These are phyloP conservation scores for Diddensiella santjacobensis DNA, from an alignment of 805 yeast species.

Conservation along the genomic window DNA sequence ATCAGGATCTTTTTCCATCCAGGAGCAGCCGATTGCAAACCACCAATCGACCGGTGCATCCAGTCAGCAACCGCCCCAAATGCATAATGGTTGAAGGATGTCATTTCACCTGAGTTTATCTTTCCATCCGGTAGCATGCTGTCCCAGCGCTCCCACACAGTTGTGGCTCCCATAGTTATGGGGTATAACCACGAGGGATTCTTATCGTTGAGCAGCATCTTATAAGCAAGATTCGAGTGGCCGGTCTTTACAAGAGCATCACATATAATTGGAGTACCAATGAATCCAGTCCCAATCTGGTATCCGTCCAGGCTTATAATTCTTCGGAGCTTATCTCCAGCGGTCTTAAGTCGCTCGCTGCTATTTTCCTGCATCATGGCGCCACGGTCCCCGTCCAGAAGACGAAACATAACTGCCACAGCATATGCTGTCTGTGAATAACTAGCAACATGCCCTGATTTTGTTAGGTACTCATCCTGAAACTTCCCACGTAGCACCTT, in stretches of 20 bases:
- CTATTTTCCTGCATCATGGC: conserved; percentile 3
- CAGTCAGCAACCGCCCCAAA: conserved; percentile 27
- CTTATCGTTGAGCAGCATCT: conserved; percentile 24
- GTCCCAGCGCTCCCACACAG: conserved; percentile 33
- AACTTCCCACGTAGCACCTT: conserved; percentile 20
- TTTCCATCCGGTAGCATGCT: conserved; percentile 30
- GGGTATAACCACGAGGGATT: conserved; percentile 32
- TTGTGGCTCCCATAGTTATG: conserved; percentile 31
- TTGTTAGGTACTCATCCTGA: conserved; percentile 21
- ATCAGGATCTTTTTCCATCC: conserved; percentile 23
- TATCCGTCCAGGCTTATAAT: conserved; percentile 10
- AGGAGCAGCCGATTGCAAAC: conserved; percentile 17
- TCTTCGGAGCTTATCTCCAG: conserved; percentile 19
- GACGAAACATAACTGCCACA: conserved; percentile 23
- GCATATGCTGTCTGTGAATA: conserved; percentile 30
- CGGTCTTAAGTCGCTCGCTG: conserved; percentile 17
- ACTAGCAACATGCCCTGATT: conserved; percentile 21
- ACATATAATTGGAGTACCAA: conserved; percentile 30
- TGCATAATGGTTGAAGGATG: conserved; percentile 32
- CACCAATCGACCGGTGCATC: conserved; percentile 24
- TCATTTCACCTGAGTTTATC: conserved; percentile 31
- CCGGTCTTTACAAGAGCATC: conserved; percentile 25
- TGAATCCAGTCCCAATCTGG: conserved; percentile 30
- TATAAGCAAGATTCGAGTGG: conserved; percentile 25
- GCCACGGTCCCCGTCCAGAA: conserved; percentile 14